Base-by-base conservation (phyloP, 495 filamentous ascomycete genomes). In the Astrothelium macrocarpum region DNA sequence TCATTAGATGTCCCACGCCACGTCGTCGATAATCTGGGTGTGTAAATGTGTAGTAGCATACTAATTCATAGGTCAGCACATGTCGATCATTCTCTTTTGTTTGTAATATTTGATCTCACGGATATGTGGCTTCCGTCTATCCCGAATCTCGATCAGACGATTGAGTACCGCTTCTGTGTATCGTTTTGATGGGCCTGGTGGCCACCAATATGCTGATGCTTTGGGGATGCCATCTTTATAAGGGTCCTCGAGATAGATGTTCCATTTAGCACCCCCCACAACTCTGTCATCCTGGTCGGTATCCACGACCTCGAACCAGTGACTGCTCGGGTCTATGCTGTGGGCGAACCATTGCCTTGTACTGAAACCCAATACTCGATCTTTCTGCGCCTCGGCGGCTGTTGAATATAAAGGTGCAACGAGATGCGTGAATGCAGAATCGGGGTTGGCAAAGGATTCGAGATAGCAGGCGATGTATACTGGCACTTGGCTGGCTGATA, bases 21-120 rank as follows among this genome's bases (percentile, higher is more conserved):
- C 1, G 16, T n/a, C 45, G 16, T n/a, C 45, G 45, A 49, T 49
- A 49, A n/a, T 49, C 1, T 49, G 45, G 45, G n/a, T 49, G 45
- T 49, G 45, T 49, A n/a, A 49, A 49, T n/a, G 45, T 49, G 45
- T 49, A 49, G 23, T 49, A 49, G 45, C 45, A 49, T 49, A 49
- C 45, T 49, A 49, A 5, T 49, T n/a, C 10, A 49, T 2, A 1
- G 16, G 45, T 49, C 23, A 16, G n/a, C n/a, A 20, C n/a, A 49
- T 16, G 5, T 12, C 23, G 5, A 49, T 49, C 14, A 49, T 12
- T 5, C 23, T 12, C 45, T 49, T 12, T n/a, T n/a, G 16, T n/a
- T n/a, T 20, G n/a, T n/a, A 49, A 5, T 49, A 1, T 12, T 0
- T 49, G 45, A 20, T 12, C 45, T 49, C 23, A 49, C 45, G 23